Percentiles rank a stretch among this genome's conserved stretches.
Evolutionary conservation across 164 flowering plant genomes (phyloP).

Genomic region (Tetracentron sinense): DNA sequence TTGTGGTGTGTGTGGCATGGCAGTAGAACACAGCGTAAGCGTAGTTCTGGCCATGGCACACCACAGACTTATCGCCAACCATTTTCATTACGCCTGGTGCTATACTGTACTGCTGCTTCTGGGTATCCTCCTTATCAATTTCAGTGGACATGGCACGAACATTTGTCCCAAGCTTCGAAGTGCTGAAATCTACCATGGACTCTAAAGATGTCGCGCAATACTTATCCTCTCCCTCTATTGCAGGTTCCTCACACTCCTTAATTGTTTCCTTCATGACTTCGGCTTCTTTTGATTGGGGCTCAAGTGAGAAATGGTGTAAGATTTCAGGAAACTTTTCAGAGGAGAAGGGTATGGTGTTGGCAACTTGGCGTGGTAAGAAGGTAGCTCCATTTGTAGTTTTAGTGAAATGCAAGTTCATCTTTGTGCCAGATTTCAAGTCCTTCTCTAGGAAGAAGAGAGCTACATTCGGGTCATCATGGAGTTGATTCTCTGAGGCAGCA

Average conservation of each 20-base stretch:
- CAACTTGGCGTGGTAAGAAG: slow-evolving; percentile 36
- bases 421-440: slow-evolving; percentile 17
- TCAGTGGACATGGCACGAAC: slow-evolving; percentile 14
- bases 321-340: slow-evolving; percentile 30
- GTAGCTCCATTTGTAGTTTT: slow-evolving; percentile 17
- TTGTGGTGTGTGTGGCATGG: slow-evolving; percentile 20
- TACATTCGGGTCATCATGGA: slow-evolving; percentile 22
- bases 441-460: slow-evolving; percentile 33
- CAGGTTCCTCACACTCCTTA: slow-evolving; percentile 25
- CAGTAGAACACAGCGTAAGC: slow-evolving; percentile 33
- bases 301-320: slow-evolving; percentile 24
- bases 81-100: slow-evolving; percentile 10
- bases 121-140: slow-evolving; percentile 9
- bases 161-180: slow-evolving; percentile 25
- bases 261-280: slow-evolving; percentile 25
- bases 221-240: slow-evolving; percentile 23
- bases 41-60: slow-evolving; percentile 27
- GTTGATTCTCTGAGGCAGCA: slow-evolving; percentile 24
- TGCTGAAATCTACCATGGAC: slow-evolving; percentile 33
- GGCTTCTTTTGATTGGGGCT: slow-evolving; percentile 35
- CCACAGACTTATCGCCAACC: slow-evolving; percentile 14
- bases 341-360: slow-evolving; percentile 43
- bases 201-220: slow-evolving; percentile 35
- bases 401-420: slow-evolving; percentile 25
- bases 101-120: slow-evolving; percentile 19